Conservation (phyloP, 352 stramenopile species). For the Pythium aquatile region DNA sequence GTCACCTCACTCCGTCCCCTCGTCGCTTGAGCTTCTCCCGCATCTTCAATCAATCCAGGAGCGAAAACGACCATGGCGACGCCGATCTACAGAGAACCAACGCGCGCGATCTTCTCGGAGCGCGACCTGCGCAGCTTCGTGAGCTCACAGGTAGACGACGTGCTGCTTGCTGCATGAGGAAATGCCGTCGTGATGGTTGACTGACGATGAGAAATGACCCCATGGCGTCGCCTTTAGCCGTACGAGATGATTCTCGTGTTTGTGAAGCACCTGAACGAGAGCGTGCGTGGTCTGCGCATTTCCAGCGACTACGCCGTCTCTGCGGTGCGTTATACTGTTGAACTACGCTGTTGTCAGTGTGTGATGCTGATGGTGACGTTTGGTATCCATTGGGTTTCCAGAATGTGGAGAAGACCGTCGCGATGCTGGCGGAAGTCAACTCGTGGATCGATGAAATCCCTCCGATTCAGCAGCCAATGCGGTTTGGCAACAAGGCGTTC, state of each 20-base stretch:
- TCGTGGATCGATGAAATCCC: conserved; percentile 91
- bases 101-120: conserved; percentile 79
- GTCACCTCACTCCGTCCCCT: not conserved
- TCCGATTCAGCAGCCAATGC: conserved; percentile 91
- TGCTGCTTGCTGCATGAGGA: not conserved
- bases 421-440: conserved; percentile 62
- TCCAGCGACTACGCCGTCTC: conserved; percentile 68
- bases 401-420: conserved; percentile 74
- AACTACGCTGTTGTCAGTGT: not conserved
- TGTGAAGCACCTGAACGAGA: conserved; percentile 81
- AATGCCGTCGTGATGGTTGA: not conserved
- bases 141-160: conserved; percentile 46
- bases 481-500: conserved; percentile 95
- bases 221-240: conserved; percentile 31
- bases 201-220: not conserved
- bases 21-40: not conserved
- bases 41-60: not conserved
- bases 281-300: conserved; percentile 58
- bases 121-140: conserved; percentile 69
- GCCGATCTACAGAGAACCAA: conserved; percentile 45
- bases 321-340: conserved; percentile 32
- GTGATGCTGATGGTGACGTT: not conserved
- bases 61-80: conserved; percentile 22
- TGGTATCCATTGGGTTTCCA: conserved; percentile 20
- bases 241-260: conserved; percentile 83